Base-by-base conservation (phyloP, 768 basidiomycete genomes). In the Suillus bovinus region DNA sequence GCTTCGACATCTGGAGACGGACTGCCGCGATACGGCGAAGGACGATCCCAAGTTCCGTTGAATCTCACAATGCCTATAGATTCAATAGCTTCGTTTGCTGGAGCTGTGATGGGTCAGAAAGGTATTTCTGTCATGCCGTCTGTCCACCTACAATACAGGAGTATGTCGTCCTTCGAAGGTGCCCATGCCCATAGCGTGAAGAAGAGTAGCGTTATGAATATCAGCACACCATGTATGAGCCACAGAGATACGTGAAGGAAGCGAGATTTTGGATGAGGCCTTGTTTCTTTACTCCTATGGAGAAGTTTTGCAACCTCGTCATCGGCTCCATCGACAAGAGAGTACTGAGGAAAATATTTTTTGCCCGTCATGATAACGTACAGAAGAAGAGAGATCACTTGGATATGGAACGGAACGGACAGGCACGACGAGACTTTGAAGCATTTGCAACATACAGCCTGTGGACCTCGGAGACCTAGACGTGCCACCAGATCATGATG, bases 1-100 rank as follows among this genome's bases (percentile, higher is more conserved):
- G 38, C 60, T 17, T 66, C 65, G 22, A 66, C 53, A 6, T 64
- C 63, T 17, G 60, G 33, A n/a, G 49, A 22, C 5, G 65, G 65
- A 33, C 31, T 24, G 7, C 64, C 64, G 29, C 58, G 52, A 31
- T 59, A 65, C 34, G 55, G 3, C 4, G 38, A 53, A 17, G 22
- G 46, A n/a, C 22, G 41, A 10, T 58, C 46, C 34, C 44, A 4
- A 13, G 6, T 58, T 41, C 63, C 55, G 16, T 58, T 44, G n/a
- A 44, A 11, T n/a, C 42, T 44, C 42, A 44, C n/a, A 11, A 44
- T 44, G 42, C 42, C n/a, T n/a, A 11, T 44, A 4, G 41, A 41
- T 44, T 44, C 42, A 11, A 44, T 44, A 11, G 42, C 42, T 10
- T 44, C 42, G 42, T 44, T 44, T 11, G 4, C 42, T 44, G 42